Evolutionary conservation across 108 stramenopile species (phyloP).

Genomic region (Cylindrotheca fusiformis): DNA sequence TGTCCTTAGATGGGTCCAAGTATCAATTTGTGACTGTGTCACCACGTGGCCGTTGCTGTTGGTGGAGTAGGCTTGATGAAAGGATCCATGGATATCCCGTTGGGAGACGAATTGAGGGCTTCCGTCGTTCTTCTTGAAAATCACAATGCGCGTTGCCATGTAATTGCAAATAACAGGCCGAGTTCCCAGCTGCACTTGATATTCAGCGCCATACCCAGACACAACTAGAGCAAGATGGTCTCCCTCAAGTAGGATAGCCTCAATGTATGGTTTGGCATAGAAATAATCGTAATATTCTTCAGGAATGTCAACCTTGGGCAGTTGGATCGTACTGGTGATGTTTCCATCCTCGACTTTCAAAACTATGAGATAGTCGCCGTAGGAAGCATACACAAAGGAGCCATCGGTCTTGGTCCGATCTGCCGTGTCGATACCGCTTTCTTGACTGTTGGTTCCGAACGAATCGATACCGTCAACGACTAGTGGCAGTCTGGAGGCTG

Average conservation of each 20-base stretch:
- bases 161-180: constrained; percentile 20
- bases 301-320: constrained; percentile 7
- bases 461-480: not conserved
- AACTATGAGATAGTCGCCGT: constrained; percentile 31
- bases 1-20: constrained; percentile 16
- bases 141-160: constrained; percentile 22
- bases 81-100: constrained; percentile 29
- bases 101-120: constrained; percentile 1
- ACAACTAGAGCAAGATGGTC: constrained; percentile 18
- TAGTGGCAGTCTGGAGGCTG: not conserved
- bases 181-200: not conserved
- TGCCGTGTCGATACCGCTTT: constrained; percentile 44
- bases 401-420: constrained; percentile 57
- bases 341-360: constrained; percentile 17
- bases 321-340: constrained; percentile 15
- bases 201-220: constrained; percentile 10
- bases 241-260: constrained; percentile 24
- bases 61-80: constrained; percentile 22
- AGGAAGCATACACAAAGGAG: constrained; percentile 38
- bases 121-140: constrained; percentile 33
- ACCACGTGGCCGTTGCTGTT: constrained; percentile 30
- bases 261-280: constrained; percentile 12
- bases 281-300: not conserved
- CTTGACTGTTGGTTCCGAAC: constrained; percentile 64
- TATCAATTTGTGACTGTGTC: constrained; percentile 14